Evolutionary conservation across 2,329 filamentous ascomycete genomes (phyloP), one percentile per base, ranked within the genome.

Genomic region (Alternaria hordeiaustralica): DNA sequence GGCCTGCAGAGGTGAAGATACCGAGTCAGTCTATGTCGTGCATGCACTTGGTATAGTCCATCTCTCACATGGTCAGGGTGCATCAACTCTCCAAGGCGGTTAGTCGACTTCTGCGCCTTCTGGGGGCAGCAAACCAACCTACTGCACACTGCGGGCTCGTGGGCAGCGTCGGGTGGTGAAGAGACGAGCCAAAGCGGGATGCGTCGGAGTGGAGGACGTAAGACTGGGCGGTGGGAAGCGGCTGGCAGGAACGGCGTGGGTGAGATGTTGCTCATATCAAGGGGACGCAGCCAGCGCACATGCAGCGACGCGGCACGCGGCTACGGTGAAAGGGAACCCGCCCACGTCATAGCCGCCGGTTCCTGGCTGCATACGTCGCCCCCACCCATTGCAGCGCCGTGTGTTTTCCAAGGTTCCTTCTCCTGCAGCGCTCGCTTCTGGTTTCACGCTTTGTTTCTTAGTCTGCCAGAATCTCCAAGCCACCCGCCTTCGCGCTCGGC

Each of bases 61-160:
- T 41, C 15, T 41, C 36, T 41, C n/a, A 41, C 60, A 62, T 62
- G 28, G 30, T 62, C 47, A 53, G 58, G 55, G 23, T 62, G 43
- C 63, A 62, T 65, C 46, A 60, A 67, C 61, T 64, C 70, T 75
- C 71, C 62, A 65, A 66, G 65, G 47, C 53, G 26, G n/a, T n/a
- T n/a, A n/a, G n/a, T n/a, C n/a, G n/a, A n/a, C n/a, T n/a, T n/a
- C n/a, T n/a, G n/a, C n/a, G n/a, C n/a, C n/a, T n/a, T n/a, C n/a
- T n/a, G n/a, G n/a, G n/a, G n/a, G n/a, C n/a, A n/a, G n/a, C n/a
- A n/a, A n/a, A n/a, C n/a, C n/a, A 58, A 64, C 56, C 46, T 49
- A 59, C 50, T 60, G 62, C 50, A 65, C 33, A 23, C 36, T 18
- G 55, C 44, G 36, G 59, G 20, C 26, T 28, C 43, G 54, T 33